phyloP scores from a whole-genome alignment of 2,329 filamentous ascomycete genomes.

The Paecilomyces formosus region DNA sequence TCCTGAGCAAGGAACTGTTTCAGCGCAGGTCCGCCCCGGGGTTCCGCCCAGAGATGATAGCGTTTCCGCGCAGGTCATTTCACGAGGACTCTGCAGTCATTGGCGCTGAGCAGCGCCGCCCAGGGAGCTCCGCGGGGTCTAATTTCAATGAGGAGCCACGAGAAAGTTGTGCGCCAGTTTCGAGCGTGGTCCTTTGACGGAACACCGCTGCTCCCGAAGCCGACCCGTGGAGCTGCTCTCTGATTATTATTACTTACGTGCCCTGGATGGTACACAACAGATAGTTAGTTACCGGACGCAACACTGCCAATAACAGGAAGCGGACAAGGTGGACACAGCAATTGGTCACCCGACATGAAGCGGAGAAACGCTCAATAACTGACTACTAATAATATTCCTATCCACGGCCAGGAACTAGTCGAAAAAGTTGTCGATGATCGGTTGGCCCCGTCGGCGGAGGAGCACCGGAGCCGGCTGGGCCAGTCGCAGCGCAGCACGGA shows the following conservation, averaged over 20 bases:
- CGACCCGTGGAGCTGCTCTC: neutral
- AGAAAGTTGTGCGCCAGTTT: neutral
- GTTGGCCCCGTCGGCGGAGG: neutral
- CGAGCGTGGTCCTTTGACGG: neutral
- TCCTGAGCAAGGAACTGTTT: neutral
- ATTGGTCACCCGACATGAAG: slow-evolving; percentile 31
- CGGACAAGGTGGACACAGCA: slow-evolving; percentile 25
- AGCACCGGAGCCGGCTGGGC: neutral
- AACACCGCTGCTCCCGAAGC: neutral
- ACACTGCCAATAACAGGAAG: slow-evolving; percentile 16
- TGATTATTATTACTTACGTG: neutral
- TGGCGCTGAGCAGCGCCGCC: neutral
- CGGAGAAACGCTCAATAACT: neutral
- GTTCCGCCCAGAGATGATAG: neutral
- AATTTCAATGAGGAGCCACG: neutral
- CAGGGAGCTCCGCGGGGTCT: neutral
- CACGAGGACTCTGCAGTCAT: neutral
- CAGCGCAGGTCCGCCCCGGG: neutral
- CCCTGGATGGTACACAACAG: neutral
- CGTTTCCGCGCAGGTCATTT: neutral
- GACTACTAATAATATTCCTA: neutral
- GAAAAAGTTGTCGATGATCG: neutral
- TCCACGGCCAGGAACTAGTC: neutral
- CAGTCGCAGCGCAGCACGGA: neutral
- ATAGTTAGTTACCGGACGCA: slow-evolving; percentile 1